phyloP scores from a whole-genome alignment of 192 early-diverging fungal species.

The Pilobolus umbonatus region DNA sequence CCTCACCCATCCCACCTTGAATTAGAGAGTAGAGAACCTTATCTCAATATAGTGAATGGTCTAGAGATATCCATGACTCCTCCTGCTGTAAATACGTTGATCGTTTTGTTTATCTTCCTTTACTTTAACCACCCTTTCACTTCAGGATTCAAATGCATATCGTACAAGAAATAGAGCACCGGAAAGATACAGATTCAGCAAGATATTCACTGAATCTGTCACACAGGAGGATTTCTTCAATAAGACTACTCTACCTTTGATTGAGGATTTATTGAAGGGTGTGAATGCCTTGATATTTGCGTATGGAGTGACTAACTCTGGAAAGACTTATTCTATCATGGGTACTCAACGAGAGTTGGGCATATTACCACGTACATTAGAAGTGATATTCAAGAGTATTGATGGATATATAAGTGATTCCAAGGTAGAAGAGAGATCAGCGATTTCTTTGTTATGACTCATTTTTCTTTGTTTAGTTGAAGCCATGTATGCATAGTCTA shows the following conservation, averaged over 20 bases:
- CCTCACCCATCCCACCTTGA: conserved; percentile 12
- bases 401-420: conserved; percentile 11
- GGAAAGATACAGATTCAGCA: conserved; percentile 51
- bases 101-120: no score
- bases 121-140: not conserved
- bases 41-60: conserved; percentile 32
- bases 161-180: conserved; percentile 27
- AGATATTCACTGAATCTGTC: conserved; percentile 43
- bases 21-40: conserved; percentile 10
- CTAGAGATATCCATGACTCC: conserved; percentile 40
- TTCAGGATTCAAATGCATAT: conserved; percentile 25
- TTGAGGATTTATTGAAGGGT: conserved; percentile 48
- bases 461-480: conserved; percentile 8
- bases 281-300: conserved; percentile 67
- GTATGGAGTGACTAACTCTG: conserved; percentile 68
- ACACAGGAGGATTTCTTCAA: conserved; percentile 51
- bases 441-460: not conserved
- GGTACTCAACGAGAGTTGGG: conserved; percentile 44
- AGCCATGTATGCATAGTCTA: conserved; percentile 33
- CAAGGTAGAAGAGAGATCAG: conserved; percentile 7
- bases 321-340: conserved; percentile 66
- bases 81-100: conserved; percentile 34
- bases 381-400: conserved; percentile 52
- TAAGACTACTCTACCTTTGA: conserved; percentile 51
- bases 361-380: conserved; percentile 53